A percentile compares a stretch with the other conserved stretches of the same genome.
phyloP scores from a whole-genome alignment of 192 early-diverging fungal species.

The Thoreauomyces humboldtii region DNA sequence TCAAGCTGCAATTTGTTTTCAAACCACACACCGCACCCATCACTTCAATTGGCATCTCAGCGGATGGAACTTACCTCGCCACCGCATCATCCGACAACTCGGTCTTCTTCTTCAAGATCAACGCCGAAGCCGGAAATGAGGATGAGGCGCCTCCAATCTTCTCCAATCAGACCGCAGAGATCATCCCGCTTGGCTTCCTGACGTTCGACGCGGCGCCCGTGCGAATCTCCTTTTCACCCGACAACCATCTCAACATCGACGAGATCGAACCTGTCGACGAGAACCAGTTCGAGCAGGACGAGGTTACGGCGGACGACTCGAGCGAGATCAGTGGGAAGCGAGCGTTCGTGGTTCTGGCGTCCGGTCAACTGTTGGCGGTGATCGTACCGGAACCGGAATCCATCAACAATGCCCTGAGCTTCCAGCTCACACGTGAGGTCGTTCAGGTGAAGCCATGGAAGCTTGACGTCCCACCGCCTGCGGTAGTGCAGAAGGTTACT shows the following conservation, averaged over 20 bases:
- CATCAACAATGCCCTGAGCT: conserved; percentile 44
- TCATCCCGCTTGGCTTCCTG: conserved; percentile 55
- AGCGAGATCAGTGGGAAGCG: conserved; percentile 27
- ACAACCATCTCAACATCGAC: conserved; percentile 42
- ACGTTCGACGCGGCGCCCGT: conserved; percentile 29
- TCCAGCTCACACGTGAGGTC: conserved; percentile 24
- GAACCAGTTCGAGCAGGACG: conserved; percentile 21
- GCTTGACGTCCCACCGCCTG: conserved; percentile 41
- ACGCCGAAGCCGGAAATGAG: conserved; percentile 9
- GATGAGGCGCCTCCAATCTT: conserved; percentile 20
- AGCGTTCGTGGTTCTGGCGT: conserved; percentile 37
- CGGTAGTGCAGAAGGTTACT: conserved; percentile 12
- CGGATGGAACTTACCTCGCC: conserved; percentile 51
- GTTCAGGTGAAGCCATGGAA: conserved; percentile 38
- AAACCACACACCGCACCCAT: conserved; percentile 55
- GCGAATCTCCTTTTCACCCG: conserved; percentile 47
- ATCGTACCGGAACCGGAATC: conserved; percentile 32
- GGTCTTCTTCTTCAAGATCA: conserved; percentile 56
- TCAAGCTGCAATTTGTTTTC: conserved; percentile 51
- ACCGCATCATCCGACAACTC: conserved; percentile 48
- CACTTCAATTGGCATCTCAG: conserved; percentile 42
- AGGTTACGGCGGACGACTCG: conserved; percentile 14
- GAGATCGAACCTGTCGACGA: conserved; percentile 34
- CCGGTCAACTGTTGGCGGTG: conserved; percentile 35
- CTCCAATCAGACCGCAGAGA: conserved; percentile 23